These are phyloP conservation scores for Colletotrichum noveboracense DNA, from an alignment of 2,329 filamentous ascomycete species.

Conservation along the genomic window DNA sequence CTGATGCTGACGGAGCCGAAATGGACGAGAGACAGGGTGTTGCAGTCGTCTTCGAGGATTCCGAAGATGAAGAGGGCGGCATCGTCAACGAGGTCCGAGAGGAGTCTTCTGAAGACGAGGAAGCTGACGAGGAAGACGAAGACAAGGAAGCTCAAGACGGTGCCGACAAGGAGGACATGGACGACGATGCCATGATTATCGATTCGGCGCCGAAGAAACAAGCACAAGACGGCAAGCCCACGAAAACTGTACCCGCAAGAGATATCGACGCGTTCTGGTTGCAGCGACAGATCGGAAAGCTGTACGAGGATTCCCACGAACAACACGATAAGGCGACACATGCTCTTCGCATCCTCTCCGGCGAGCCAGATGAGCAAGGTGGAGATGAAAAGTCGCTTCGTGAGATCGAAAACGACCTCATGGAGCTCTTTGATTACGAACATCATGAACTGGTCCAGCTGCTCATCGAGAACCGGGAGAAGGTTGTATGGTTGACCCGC, in stretches of 20 bases:
- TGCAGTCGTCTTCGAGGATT: constrained; percentile 94
- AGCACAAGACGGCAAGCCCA: constrained; percentile 54
- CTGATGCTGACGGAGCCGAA: constrained; percentile 72
- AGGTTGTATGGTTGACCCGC: constrained; percentile 93
- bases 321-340: constrained; percentile 92
- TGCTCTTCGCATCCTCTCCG: constrained; percentile 82
- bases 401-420: constrained; percentile 97
- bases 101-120: constrained; percentile 83
- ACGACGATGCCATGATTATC: constrained; percentile 81
- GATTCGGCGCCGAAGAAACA: constrained; percentile 64
- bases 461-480: constrained; percentile 89
- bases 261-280: constrained; percentile 98
- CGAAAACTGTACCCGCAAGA: constrained; percentile 75
- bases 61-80: constrained; percentile 82
- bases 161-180: constrained; percentile 35
- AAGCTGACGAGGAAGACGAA: constrained; percentile 68
- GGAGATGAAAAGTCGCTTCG: constrained; percentile 85
- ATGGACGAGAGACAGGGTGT: constrained; percentile 96
- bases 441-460: constrained; percentile 92
- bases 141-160: constrained; percentile 59
- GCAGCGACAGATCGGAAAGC: constrained; percentile 85
- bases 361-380: constrained; percentile 70
- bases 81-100: constrained; percentile 88
- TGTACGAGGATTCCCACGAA: constrained; percentile 90
- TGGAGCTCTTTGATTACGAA: constrained; percentile 98